Base-by-base conservation (phyloP, 2,329 filamentous ascomycete genomes). In the Boeremia exigua region DNA sequence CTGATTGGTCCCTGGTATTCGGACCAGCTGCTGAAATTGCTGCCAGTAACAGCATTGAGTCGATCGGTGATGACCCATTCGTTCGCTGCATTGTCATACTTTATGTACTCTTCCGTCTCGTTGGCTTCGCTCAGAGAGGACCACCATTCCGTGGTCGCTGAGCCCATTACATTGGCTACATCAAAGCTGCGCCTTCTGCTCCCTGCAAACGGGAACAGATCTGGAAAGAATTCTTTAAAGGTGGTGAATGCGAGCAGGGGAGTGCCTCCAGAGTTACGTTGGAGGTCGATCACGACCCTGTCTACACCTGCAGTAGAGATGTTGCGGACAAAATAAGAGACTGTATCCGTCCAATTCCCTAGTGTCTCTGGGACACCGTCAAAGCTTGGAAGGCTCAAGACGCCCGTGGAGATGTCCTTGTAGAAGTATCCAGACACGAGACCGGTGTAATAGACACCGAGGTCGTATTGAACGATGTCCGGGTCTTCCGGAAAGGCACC, bases 241-340 rank as follows among this genome's bases (percentile, higher is more conserved):
- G 62, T 58, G 19, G 69, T 66, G 40, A 65, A 69, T 12, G 66
- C 70, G 2, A 70, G 55, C 8, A 65, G 40, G 2, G 63, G 57
- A 10, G 50, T 48, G 9, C 86, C 86, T 15, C 86, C 86, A 0
- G 72, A 74, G 59, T 89, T 89, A 2, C 74, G 77, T 11, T 81
- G 79, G 4, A 89, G 63, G 60, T 89, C 87, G 55, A 89, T 82
- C 28, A 89, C 75, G 2, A 89, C 73, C 62, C 81, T 84, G 19
- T 74, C 81, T 61, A 84, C 83, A 2, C 77, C 76, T 6, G 74
- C 73, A 0, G 63, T 59, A 36, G 79, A 78, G 14, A 78, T 77
- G 12, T 75, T 67, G 0, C 71, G 66, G 12, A 86, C 70, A 59
- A 85, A 80, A 2, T 74, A 48, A 3, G 71, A 52, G 0, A 68